These are phyloP conservation scores for Cytidiella melzeri DNA, from an alignment of 768 basidiomycete species.

Conservation along the genomic window DNA sequence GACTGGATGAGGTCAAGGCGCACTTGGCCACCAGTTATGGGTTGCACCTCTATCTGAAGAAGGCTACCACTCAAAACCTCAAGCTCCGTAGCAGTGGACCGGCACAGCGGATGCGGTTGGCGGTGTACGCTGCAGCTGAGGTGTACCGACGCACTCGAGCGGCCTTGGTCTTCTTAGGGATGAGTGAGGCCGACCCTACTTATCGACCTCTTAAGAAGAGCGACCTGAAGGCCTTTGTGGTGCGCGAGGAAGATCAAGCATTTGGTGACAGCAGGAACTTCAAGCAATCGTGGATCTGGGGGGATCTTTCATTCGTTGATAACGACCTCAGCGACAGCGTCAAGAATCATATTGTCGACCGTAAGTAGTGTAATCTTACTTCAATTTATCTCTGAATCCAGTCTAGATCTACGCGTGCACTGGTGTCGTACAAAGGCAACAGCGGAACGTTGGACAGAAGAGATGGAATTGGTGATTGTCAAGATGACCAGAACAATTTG, in stretches of 20 bases:
- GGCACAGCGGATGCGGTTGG: background rate
- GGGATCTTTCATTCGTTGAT: constrained; percentile 1
- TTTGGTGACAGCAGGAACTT: constrained; percentile 1
- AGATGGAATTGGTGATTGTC: too few relatives aligned
- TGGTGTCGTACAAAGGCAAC: too few relatives aligned
- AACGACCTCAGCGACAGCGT: too few relatives aligned
- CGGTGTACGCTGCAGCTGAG: background rate
- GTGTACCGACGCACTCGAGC: background rate
- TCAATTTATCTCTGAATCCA: too few relatives aligned
- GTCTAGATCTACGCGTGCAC: too few relatives aligned
- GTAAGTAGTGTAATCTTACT: too few relatives aligned
- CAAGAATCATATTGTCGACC: too few relatives aligned
- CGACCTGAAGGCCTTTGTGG: constrained; percentile 3
- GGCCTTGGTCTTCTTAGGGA: background rate
- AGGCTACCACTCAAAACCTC: background rate
- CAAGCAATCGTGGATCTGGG: constrained; percentile 7
- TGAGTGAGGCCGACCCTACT: background rate
- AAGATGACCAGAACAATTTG: too few relatives aligned
- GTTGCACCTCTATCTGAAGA: background rate
- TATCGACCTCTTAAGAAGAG: background rate
- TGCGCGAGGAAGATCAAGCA: background rate
- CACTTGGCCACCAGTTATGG: constrained; percentile 5
- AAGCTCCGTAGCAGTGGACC: background rate
- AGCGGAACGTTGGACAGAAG: too few relatives aligned
- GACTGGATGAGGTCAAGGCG: background rate